Base-by-base conservation (phyloP, 2,329 filamentous ascomycete species). In the Exophiala lecanii-corni region DNA sequence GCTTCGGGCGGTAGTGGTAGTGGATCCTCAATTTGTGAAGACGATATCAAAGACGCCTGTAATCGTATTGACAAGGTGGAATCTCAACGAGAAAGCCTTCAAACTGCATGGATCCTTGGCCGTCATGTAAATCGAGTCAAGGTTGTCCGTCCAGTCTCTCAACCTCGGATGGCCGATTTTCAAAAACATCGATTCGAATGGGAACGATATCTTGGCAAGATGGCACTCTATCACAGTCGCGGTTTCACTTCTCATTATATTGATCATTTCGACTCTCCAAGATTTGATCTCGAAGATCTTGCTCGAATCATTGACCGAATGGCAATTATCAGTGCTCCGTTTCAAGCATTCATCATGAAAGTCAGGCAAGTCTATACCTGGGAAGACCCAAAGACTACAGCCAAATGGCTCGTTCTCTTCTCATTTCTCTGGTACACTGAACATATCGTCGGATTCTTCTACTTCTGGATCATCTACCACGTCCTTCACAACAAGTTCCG, bases 341-440 rank as follows among this genome's bases (percentile, higher is more conserved):
- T 63, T 64, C 64, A 69, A 45, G 47, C 60, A 16, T 68, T 62
- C 55, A 51, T 62, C n/a, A 52, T 65, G 43, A 49, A 58, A 9
- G 35, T 68, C 13, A 59, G 63, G 13, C 45, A 58, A 3, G 50
- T 68, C 12, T 69, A 67, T 44, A 60, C 62, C 9, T 69, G 66
- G 66, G 58, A 66, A 36, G 47, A 63, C 32, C 63, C 62, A 4
- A 43, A 38, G 15, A 54, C 50, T n/a, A 67, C 66, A 3, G 54
- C 41, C 3, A 58, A 52, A 41, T 69, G 64, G 66, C 51, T 66
- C 16, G 51, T 47, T 1, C 41, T 66, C 3, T 68, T 61, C 52
- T 26, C 57, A 2, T 28, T 62, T 13, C 41, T 68, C 9, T 69
- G 62, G 64, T 59, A 66, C 16, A 56, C 56, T 13, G 55, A 64